These are phyloP conservation scores for Papiliotrema flavescens DNA, from an alignment of 1,284 basidiomycete species.

Conservation along the genomic window DNA sequence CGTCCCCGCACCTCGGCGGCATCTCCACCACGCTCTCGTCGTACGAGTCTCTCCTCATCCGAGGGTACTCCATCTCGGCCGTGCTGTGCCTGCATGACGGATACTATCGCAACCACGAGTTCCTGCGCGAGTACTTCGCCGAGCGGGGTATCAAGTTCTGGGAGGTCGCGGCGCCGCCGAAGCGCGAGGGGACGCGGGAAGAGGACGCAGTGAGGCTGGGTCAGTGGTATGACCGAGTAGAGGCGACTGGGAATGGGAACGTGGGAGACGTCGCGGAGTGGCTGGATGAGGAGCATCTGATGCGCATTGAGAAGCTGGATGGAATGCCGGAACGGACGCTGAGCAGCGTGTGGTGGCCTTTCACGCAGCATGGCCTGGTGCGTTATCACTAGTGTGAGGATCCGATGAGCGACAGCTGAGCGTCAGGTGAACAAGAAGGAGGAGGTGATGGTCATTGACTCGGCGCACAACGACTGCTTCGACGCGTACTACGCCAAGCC, in stretches of 20 bases:
- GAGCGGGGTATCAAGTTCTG: constrained; percentile 53
- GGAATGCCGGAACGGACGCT: constrained; percentile 75
- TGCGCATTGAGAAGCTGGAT: constrained; percentile 65
- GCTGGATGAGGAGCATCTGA: constrained; percentile 63
- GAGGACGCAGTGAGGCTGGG: constrained; percentile 61
- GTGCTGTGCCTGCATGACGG: constrained; percentile 83
- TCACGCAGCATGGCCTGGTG: constrained; percentile 76
- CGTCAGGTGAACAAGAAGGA: constrained; percentile 59
- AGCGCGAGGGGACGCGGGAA: constrained; percentile 54
- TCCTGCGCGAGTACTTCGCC: constrained; percentile 72
- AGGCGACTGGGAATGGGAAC: constrained; percentile 39
- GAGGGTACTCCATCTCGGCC: constrained; percentile 84
- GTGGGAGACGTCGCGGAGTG: constrained; percentile 58
- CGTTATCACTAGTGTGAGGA: constrained; percentile 5
- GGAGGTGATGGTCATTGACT: constrained; percentile 87
- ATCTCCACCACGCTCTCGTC: constrained; percentile 92
- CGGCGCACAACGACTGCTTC: constrained; percentile 83
- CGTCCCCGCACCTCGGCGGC: constrained; percentile 84
- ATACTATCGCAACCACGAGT: constrained; percentile 83
- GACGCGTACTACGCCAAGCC: constrained; percentile 56
- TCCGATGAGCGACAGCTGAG: neutral
- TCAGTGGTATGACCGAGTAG: constrained; percentile 61
- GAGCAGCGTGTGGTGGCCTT: constrained; percentile 92
- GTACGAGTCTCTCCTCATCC: constrained; percentile 84
- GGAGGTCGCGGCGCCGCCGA: constrained; percentile 37